A percentile compares a stretch with the other conserved stretches of the same genome.
Evolutionary conservation across 371 early-diverging fungal species (phyloP).

Genomic region (Mucor plumbeus): DNA sequence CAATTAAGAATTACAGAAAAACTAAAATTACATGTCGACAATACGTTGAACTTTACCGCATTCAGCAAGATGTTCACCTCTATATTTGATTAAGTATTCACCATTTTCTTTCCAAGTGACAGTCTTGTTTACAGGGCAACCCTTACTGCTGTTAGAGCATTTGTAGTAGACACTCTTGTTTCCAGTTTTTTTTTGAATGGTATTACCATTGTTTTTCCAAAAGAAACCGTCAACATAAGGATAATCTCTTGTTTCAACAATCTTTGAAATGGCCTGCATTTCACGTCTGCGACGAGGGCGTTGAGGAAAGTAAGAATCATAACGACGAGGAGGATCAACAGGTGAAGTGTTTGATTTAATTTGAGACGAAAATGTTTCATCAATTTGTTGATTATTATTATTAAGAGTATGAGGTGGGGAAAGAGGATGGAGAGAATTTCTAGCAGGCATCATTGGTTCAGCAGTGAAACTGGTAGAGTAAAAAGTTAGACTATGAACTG

Average conservation of each 20-base stretch:
- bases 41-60: conserved; percentile 62
- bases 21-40: conserved; percentile 47
- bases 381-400: neutral
- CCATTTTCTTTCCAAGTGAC: conserved; percentile 67
- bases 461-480: conserved; percentile 19
- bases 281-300: conserved; percentile 51
- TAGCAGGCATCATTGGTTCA: conserved; percentile 23
- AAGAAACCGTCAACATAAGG: conserved; percentile 56
- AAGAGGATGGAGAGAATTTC: conserved; percentile 26
- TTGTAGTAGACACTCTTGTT: conserved; percentile 63
- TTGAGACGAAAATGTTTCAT: conserved; percentile 6
- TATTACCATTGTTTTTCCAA: conserved; percentile 67
- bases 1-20: conserved; percentile 9
- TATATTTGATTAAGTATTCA: conserved; percentile 67
- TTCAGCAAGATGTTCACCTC: conserved; percentile 65
- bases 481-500: neutral
- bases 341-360: conserved; percentile 1
- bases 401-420: conserved; percentile 22
- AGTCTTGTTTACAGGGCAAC: conserved; percentile 70
- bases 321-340: conserved; percentile 6
- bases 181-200: conserved; percentile 61
- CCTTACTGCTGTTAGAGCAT: conserved; percentile 55
- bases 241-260: conserved; percentile 60
- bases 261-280: conserved; percentile 65
- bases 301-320: conserved; percentile 20